Evolutionary conservation across 441 rosid genomes (phyloP).

Genomic region (Breynia disticha): DNA sequence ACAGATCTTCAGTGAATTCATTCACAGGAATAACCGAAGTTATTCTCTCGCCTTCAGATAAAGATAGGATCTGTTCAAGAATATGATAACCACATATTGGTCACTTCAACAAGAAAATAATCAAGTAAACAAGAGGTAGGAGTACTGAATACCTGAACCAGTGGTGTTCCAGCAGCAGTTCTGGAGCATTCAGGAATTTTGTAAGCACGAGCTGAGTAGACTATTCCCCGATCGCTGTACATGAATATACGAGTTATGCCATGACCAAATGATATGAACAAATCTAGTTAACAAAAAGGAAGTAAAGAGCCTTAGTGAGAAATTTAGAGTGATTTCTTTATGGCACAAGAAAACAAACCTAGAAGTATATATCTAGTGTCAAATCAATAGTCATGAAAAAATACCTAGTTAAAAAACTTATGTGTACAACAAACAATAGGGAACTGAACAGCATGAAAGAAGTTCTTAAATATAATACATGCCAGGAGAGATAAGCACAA

Average conservation of each 20-base stretch:
- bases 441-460: background rate
- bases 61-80: slow-evolving; percentile 60
- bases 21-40: slow-evolving; percentile 88
- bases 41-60: slow-evolving; percentile 88
- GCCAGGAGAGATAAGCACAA: background rate
- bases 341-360: too few relatives aligned
- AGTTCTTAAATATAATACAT: too few relatives aligned
- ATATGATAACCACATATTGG: slow-evolving; percentile 10
- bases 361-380: too few relatives aligned
- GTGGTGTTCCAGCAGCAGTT: slow-evolving; percentile 86
- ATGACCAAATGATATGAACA: slow-evolving; percentile 1
- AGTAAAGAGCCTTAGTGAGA: background rate
- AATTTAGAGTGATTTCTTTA: background rate
- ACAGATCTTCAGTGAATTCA: slow-evolving; percentile 73
- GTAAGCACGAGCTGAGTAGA: slow-evolving; percentile 92
- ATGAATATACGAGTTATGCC: slow-evolving; percentile 8
- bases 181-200: slow-evolving; percentile 90
- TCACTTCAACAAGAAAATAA: slow-evolving; percentile 12
- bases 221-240: slow-evolving; percentile 80
- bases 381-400: too few relatives aligned
- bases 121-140: slow-evolving; percentile 7
- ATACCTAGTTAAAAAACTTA: too few relatives aligned
- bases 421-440: background rate
- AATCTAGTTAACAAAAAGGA: background rate
- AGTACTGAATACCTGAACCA: slow-evolving; percentile 64